A percentile compares a stretch with the other conserved stretches of the same genome.
These are phyloP conservation scores for Penicillium macrosclerotiorum DNA, from an alignment of 495 filamentous ascomycete genomes.

Conservation along the genomic window DNA sequence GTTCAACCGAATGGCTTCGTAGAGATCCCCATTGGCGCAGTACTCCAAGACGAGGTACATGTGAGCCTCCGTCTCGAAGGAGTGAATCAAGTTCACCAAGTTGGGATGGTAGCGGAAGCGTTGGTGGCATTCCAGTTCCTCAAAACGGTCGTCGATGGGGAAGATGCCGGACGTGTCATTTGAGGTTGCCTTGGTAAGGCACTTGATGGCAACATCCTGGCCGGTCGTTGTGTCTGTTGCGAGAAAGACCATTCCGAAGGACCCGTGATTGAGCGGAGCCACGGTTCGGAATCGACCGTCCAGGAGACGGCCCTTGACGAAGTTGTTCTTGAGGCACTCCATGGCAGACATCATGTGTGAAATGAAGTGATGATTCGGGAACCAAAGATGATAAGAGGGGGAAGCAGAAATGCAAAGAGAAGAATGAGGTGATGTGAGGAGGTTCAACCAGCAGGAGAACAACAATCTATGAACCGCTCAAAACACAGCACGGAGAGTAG, in stretches of 20 bases:
- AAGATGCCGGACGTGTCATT: constrained; percentile 52
- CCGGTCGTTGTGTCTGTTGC: constrained; percentile 74
- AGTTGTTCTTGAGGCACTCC: constrained; percentile 77
- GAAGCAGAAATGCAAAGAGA: constrained; percentile 25
- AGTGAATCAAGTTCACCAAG: constrained; percentile 88
- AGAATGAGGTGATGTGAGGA: constrained; percentile 4
- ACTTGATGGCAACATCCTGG: constrained; percentile 89
- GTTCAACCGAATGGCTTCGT: constrained; percentile 89
- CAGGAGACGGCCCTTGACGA: constrained; percentile 69
- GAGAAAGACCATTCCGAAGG: constrained; percentile 96
- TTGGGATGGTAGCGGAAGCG: constrained; percentile 79
- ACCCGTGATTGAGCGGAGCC: constrained; percentile 95
- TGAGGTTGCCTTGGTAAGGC: constrained; percentile 72
- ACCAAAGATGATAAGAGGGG: constrained; percentile 12
- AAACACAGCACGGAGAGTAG: constrained; percentile 35
- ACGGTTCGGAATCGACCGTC: constrained; percentile 86
- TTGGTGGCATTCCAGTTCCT: constrained; percentile 81
- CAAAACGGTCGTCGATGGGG: constrained; percentile 76
- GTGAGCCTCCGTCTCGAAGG: constrained; percentile 88
- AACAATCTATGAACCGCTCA: constrained; percentile 31
- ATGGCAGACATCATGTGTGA: constrained; percentile 53
- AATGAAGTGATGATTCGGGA: constrained; percentile 30
- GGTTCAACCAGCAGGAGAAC: constrained; percentile 21
- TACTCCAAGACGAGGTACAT: constrained; percentile 93
- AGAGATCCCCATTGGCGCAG: constrained; percentile 93